Conservation (phyloP, 2,329 filamentous ascomycete species). For the Elsinoe perseae region DNA sequence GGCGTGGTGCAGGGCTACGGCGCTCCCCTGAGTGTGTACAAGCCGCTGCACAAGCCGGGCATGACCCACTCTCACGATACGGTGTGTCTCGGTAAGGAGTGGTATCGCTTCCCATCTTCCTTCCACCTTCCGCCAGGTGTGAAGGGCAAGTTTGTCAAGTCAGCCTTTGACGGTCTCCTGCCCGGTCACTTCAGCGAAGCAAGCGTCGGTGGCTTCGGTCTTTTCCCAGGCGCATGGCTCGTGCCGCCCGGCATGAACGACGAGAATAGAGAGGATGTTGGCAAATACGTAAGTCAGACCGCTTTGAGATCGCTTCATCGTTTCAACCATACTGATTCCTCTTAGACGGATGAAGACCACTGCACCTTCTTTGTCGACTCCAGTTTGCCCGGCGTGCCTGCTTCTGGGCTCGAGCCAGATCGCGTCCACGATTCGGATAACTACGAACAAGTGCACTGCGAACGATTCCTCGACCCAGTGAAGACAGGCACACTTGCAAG, state of each 20-base stretch:
- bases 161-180: slow-evolving; percentile 79
- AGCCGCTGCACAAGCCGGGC: slow-evolving; percentile 52
- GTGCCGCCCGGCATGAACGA: slow-evolving; percentile 84
- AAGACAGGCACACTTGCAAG: slow-evolving; percentile 67
- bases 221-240: slow-evolving; percentile 78
- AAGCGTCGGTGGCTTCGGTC: slow-evolving; percentile 54
- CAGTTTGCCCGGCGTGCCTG: slow-evolving; percentile 54
- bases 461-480: slow-evolving; percentile 71
- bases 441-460: slow-evolving; percentile 72
- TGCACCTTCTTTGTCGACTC: slow-evolving; percentile 88
- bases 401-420: slow-evolving; percentile 67
- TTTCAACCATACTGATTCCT: slow-evolving; percentile 19
- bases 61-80: slow-evolving; percentile 55
- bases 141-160: slow-evolving; percentile 81
- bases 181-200: slow-evolving; percentile 85
- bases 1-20: slow-evolving; percentile 76
- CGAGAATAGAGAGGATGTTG: slow-evolving; percentile 73
- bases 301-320: not conserved
- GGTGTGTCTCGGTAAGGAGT: slow-evolving; percentile 91
- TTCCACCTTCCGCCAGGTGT: slow-evolving; percentile 81
- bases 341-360: slow-evolving; percentile 56
- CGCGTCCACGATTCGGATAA: slow-evolving; percentile 64
- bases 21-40: slow-evolving; percentile 66
- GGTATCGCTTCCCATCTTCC: slow-evolving; percentile 94
- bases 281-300: slow-evolving; percentile 63